Base-by-base conservation (phyloP, 2,329 filamentous ascomycete species). In the Pyrenophora seminiperda region DNA sequence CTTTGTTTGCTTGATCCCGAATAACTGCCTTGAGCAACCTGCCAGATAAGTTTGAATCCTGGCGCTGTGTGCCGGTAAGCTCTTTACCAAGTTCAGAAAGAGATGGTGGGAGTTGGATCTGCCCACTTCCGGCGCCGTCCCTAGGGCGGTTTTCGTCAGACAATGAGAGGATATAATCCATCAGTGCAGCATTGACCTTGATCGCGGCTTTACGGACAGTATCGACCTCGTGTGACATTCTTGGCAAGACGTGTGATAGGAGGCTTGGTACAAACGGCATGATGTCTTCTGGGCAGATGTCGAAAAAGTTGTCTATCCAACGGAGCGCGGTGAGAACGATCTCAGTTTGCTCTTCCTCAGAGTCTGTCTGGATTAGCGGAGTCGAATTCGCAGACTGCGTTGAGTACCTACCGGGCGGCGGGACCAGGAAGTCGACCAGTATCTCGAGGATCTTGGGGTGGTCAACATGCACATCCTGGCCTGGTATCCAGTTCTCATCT, bases 241-340 rank as follows among this genome's bases (percentile, higher is more conserved):
- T 91, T 13, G 94, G 95, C 20, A 99, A 82, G 47, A 99, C 88
- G 66, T 97, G 90, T 1, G 91, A 91, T 34, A 99, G 77, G 22
- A 99, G 87, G 61, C 91, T 90, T 17, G 95, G 95, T 0, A 96
- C 94, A 71, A 97, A 97, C 3, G 90, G 89, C 33, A 99, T 81
- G 3, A 99, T 95, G 66, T 99, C 94, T 69, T 97, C 94, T 0
- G 94, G 93, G 63, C 92, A 97, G 37, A 99, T 97, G 57, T 97
- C 92, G 61, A 99, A 88, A 70, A 99, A 97, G 52, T 89, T 89
- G 59, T 97, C 91, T 58, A 99, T 91, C 94, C 94, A 99, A 55
- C 91, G 85, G 20, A 99, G 79, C 3, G 92, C 91, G 44, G 96
- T 95, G 31, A 97, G 81, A 36, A 97, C 83, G 58, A 95, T 92